Evolutionary conservation across 78 protist species (phyloP).

Genomic region (Dictyostelium purpureum): DNA sequence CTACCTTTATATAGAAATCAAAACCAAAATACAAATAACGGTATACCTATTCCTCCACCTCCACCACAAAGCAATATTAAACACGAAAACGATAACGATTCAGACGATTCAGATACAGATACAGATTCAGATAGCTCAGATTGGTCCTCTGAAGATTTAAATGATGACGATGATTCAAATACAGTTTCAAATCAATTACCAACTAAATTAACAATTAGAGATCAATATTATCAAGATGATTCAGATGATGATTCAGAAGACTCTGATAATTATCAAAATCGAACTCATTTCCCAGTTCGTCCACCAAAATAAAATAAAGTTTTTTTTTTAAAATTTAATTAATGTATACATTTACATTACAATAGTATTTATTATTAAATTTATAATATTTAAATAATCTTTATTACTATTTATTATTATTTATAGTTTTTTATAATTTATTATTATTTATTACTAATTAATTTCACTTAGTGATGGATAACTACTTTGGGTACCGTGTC

Average conservation of each 20-base stretch:
- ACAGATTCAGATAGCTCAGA: neutral
- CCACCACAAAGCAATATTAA: neutral
- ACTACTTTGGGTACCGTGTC: conserved; percentile 67
- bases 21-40: neutral
- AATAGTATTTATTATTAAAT: too few relatives aligned
- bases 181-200: conserved; percentile 2
- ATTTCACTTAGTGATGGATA: conserved; percentile 31
- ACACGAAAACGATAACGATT: neutral
- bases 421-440: too few relatives aligned
- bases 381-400: too few relatives aligned
- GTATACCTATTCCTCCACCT: neutral
- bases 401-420: too few relatives aligned
- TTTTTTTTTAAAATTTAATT: too few relatives aligned
- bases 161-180: neutral
- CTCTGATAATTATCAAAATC: neutral
- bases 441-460: too few relatives aligned
- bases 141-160: conserved; percentile 17
- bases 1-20: neutral
- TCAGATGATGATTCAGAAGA: conserved; percentile 16
- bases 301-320: too few relatives aligned
- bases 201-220: neutral
- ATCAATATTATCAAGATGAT: neutral
- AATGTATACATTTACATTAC: too few relatives aligned
- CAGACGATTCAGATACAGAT: neutral
- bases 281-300: conserved; percentile 16